Conservation (phyloP, 2,329 filamentous ascomycete genomes). For the Tolypocladium inflatum region DNA sequence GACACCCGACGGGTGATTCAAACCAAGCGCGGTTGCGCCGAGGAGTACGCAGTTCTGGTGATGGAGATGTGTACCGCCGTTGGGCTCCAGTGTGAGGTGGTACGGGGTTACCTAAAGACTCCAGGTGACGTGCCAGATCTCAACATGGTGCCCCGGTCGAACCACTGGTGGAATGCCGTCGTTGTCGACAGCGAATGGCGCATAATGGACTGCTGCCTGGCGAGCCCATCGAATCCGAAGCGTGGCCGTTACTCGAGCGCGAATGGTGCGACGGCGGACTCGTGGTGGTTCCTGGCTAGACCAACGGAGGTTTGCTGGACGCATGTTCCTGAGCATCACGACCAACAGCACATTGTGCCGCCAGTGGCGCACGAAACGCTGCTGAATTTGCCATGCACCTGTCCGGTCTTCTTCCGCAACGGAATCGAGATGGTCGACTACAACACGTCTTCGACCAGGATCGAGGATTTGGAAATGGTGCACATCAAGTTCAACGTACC, state of each 20-base stretch:
- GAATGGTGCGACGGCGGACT: slow-evolving; percentile 62
- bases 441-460: slow-evolving; percentile 74
- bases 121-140: slow-evolving; percentile 79
- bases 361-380: slow-evolving; percentile 78
- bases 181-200: slow-evolving; percentile 93
- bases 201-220: slow-evolving; percentile 88
- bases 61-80: slow-evolving; percentile 90
- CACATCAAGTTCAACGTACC: slow-evolving; percentile 85
- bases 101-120: slow-evolving; percentile 82
- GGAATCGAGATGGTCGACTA: slow-evolving; percentile 74
- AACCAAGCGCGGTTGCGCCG: slow-evolving; percentile 70
- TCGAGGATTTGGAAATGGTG: slow-evolving; percentile 89
- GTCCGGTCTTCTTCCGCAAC: slow-evolving; percentile 81
- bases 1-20: slow-evolving; percentile 80
- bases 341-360: slow-evolving; percentile 89
- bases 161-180: slow-evolving; percentile 97
- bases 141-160: slow-evolving; percentile 73
- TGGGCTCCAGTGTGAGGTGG: slow-evolving; percentile 76
- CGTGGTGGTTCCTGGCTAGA: slow-evolving; percentile 87
- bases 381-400: slow-evolving; percentile 76
- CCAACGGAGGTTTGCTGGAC: slow-evolving; percentile 92
- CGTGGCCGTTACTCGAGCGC: slow-evolving; percentile 68
- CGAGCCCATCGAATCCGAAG: slow-evolving; percentile 81
- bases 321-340: slow-evolving; percentile 78
- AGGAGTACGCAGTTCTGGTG: slow-evolving; percentile 84